Percentiles rank a stretch among this genome's conserved stretches.
These are phyloP conservation scores for Botryococcus braunii DNA, from an alignment of 163 green algal genomes.

Conservation along the genomic window DNA sequence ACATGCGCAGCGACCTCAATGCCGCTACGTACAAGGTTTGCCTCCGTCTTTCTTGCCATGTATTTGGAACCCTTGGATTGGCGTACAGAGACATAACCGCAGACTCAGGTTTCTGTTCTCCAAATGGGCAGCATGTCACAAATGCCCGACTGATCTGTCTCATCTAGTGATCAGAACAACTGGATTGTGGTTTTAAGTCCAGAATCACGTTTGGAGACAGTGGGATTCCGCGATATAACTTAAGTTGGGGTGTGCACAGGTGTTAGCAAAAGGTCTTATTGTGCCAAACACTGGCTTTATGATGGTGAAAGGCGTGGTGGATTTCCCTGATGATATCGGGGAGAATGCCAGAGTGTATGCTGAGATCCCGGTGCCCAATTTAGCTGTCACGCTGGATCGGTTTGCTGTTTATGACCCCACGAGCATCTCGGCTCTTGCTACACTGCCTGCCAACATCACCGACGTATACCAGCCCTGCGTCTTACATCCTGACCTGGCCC, in stretches of 20 bases:
- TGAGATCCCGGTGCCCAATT: background rate
- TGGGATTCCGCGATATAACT: too few relatives aligned
- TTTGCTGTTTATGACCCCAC: background rate
- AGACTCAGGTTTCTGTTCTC: too few relatives aligned
- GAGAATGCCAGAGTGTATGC: background rate
- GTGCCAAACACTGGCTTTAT: background rate
- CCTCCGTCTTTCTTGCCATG: background rate
- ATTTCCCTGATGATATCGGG: background rate
- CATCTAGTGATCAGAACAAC: too few relatives aligned
- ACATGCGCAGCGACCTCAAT: conserved; percentile 1
- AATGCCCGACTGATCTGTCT: too few relatives aligned
- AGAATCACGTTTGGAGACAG: too few relatives aligned
- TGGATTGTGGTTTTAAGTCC: too few relatives aligned
- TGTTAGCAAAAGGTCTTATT: background rate
- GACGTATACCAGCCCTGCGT: conserved; percentile 6
- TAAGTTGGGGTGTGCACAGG: background rate
- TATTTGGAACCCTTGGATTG: too few relatives aligned
- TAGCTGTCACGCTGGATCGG: background rate
- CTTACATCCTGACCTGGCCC: background rate
- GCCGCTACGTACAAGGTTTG: conserved; percentile 4
- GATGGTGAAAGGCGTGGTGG: conserved; percentile 4
- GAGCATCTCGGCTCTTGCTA: background rate
- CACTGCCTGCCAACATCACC: conserved; percentile 7
- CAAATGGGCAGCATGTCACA: too few relatives aligned
- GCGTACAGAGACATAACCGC: too few relatives aligned